Evolutionary conservation across 495 filamentous ascomycete species (phyloP).

Genomic region (Rhypophila decipiens): DNA sequence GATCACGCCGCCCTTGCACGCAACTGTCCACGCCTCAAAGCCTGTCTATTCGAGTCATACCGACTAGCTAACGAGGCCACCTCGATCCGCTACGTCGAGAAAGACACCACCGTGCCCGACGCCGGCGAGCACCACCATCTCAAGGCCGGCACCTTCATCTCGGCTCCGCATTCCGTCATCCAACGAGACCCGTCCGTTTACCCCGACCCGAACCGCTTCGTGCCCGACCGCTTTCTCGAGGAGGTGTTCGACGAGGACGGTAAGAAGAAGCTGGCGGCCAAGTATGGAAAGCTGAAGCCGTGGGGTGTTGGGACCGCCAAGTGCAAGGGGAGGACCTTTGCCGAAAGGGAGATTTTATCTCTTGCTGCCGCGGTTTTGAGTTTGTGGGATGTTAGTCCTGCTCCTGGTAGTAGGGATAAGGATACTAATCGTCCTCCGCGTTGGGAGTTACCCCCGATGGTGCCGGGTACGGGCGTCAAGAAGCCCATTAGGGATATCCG

Average conservation of each 20-base stretch:
- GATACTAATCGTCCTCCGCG: too few species aligned
- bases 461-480: too few species aligned
- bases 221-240: constrained; percentile 15
- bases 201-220: constrained; percentile 9
- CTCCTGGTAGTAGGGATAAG: background rate
- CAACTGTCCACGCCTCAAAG: constrained; percentile 9
- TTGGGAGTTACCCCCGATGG: too few species aligned
- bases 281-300: constrained; percentile 11
- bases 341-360: constrained; percentile 15
- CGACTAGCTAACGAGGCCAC: constrained; percentile 7
- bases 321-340: constrained; percentile 15
- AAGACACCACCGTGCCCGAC: background rate
- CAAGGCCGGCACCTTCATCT: constrained; percentile 2
- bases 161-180: constrained; percentile 1
- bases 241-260: constrained; percentile 1
- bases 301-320: constrained; percentile 11
- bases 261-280: background rate
- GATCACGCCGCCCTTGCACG: background rate
- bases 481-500: too few species aligned
- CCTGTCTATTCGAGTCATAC: constrained; percentile 8
- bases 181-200: constrained; percentile 11
- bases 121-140: constrained; percentile 6
- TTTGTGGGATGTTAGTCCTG: constrained; percentile 15
- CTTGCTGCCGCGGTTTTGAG: constrained; percentile 9
- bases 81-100: constrained; percentile 9